Evolutionary conservation across 148 eudicot genomes (phyloP).

Genomic region (Chenopodium suecicum): DNA sequence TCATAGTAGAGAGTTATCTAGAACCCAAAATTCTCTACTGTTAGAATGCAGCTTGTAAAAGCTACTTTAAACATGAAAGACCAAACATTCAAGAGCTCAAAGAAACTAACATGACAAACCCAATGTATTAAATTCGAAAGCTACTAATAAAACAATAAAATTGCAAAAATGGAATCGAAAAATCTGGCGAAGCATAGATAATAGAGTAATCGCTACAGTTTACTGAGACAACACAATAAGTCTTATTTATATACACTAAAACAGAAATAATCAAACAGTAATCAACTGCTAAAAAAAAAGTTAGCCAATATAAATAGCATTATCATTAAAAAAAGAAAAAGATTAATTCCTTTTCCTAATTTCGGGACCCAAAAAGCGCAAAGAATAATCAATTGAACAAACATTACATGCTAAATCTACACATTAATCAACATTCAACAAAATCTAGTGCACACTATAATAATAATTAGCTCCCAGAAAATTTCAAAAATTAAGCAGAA

Average conservation of each 20-base stretch:
- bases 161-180: background rate
- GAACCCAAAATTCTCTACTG: background rate
- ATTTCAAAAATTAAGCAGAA: background rate
- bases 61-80: background rate
- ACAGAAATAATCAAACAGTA: background rate
- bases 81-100: background rate
- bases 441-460: background rate
- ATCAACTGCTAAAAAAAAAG: background rate
- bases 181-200: background rate
- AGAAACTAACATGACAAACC: background rate
- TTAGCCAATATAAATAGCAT: background rate
- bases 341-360: no score
- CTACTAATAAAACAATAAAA: background rate
- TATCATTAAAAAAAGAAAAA: background rate
- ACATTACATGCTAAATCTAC: background rate
- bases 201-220: background rate
- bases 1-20: background rate
- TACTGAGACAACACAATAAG: background rate
- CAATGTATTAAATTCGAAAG: background rate
- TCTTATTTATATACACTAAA: background rate
- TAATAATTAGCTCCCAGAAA: background rate
- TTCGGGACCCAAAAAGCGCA: background rate
- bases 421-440: conserved; percentile 5
- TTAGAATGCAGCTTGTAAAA: background rate
- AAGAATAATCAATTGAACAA: background rate